A percentile compares a stretch with the other conserved stretches of the same genome.
Conservation (phyloP, 73 alveolate species). For the Paramecium bursaria region DNA sequence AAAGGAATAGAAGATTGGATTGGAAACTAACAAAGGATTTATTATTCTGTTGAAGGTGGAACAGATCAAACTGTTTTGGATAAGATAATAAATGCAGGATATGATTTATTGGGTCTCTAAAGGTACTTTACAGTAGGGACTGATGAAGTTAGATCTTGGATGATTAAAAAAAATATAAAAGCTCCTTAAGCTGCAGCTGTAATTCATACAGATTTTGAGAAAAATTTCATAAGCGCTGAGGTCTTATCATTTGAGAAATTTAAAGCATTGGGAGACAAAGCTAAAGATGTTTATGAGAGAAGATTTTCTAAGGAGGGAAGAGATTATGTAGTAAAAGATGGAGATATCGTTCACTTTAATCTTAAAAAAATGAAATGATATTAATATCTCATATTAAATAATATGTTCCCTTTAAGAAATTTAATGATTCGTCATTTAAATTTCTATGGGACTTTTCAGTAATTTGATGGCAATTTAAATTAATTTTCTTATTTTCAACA, state of each 20-base stretch:
- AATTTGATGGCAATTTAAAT: too few species aligned
- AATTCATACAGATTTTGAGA: conserved; percentile 77
- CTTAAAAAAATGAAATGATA: conserved; percentile 58
- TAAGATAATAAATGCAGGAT: conserved; percentile 71
- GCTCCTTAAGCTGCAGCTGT: conserved; percentile 81
- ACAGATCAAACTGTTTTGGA: conserved; percentile 69
- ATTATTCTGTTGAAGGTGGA: conserved; percentile 64
- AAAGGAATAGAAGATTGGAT: conserved; percentile 51
- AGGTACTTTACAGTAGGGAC: conserved; percentile 80
- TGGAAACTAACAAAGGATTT: conserved; percentile 20
- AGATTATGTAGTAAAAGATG: conserved; percentile 77
- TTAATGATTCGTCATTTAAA: too few species aligned
- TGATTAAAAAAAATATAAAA: conserved; percentile 73
- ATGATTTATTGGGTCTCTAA: conserved; percentile 73
- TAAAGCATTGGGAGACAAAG: conserved; percentile 69
- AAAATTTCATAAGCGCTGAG: conserved; percentile 79
- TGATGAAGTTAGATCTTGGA: conserved; percentile 85
- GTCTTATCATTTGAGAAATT: conserved; percentile 75
- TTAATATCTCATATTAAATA: too few species aligned
- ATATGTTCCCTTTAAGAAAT: too few species aligned
- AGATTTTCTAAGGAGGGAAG: conserved; percentile 76
- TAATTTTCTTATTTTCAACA: too few species aligned
- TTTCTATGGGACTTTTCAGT: too few species aligned
- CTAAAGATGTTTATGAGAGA: conserved; percentile 65
- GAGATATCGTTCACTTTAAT: conserved; percentile 77